Conservation (phyloP, 1,139 yeast species). For the Debaryomyces fabryi region DNA sequence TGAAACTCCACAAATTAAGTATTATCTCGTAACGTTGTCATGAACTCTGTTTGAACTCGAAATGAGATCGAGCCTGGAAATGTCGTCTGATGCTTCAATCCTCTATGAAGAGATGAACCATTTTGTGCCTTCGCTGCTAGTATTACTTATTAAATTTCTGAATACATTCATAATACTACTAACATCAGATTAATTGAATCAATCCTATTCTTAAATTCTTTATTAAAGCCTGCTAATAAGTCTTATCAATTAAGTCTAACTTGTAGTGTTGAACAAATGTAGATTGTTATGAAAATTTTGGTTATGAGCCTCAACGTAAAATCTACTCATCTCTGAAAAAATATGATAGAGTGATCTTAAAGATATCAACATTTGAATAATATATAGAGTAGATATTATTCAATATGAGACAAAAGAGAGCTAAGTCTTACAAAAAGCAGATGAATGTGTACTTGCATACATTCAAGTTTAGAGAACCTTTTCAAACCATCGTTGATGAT, state of each 20-base stretch:
- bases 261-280: neutral
- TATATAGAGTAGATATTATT: neutral
- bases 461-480: constrained; percentile 92
- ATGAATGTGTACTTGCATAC: constrained; percentile 81
- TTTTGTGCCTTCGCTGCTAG: neutral
- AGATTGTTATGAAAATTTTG: neutral
- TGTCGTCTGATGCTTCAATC: neutral
- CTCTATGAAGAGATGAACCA: too few relatives aligned
- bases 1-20: too few relatives aligned
- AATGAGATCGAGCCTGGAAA: neutral
- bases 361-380: neutral
- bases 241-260: neutral
- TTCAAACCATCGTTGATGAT: constrained; percentile 84
- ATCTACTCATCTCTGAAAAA: constrained; percentile 1
- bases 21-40: neutral
- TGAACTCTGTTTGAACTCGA: too few relatives aligned
- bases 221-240: too few relatives aligned
- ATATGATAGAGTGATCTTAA: neutral
- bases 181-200: too few relatives aligned
- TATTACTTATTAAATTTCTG: neutral
- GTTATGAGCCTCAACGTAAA: neutral
- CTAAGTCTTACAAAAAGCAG: constrained; percentile 91
- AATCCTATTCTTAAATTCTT: neutral
- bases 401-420: constrained; percentile 94
- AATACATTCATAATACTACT: neutral